These are phyloP conservation scores for Vanilla planifolia DNA, from an alignment of 106 monocot genomes.

Conservation along the genomic window DNA sequence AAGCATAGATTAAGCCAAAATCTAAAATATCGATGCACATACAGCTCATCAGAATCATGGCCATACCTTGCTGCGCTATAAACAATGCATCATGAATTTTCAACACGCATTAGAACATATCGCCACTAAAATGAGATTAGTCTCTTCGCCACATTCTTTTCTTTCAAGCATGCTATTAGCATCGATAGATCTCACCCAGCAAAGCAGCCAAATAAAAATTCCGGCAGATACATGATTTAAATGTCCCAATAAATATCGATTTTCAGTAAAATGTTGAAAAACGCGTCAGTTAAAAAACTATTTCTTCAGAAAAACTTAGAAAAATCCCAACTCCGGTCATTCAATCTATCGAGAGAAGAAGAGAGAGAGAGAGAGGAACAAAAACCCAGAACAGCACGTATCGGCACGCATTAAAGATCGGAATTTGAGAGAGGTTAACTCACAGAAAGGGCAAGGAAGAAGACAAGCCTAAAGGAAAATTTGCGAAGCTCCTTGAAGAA, in stretches of 20 bases:
- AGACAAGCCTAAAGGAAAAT: constrained; percentile 98
- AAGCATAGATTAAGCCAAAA: too few species aligned
- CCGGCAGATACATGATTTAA: neutral
- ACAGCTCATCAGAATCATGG: too few species aligned
- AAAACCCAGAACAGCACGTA: neutral
- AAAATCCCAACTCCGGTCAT: neutral
- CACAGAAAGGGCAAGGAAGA: constrained; percentile 98
- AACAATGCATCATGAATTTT: too few species aligned
- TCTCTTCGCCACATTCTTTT: too few species aligned
- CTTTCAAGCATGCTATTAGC: neutral
- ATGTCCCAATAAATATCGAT: neutral
- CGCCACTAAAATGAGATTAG: too few species aligned
- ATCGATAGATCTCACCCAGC: neutral
- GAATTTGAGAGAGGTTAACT: neutral
- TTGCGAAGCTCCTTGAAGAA: constrained; percentile 97
- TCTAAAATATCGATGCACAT: too few species aligned
- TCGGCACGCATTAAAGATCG: neutral
- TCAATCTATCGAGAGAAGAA: neutral
- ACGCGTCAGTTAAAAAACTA: neutral
- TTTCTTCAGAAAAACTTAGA: neutral
- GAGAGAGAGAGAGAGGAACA: neutral
- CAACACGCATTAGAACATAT: too few species aligned
- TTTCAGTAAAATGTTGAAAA: neutral
- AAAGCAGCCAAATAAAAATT: neutral
- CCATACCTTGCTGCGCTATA: too few species aligned